A percentile compares a stretch with the other conserved stretches of the same genome.
Evolutionary conservation across 202 grass and related monocot genomes (phyloP).

Genomic region (Musa balbisiana): DNA sequence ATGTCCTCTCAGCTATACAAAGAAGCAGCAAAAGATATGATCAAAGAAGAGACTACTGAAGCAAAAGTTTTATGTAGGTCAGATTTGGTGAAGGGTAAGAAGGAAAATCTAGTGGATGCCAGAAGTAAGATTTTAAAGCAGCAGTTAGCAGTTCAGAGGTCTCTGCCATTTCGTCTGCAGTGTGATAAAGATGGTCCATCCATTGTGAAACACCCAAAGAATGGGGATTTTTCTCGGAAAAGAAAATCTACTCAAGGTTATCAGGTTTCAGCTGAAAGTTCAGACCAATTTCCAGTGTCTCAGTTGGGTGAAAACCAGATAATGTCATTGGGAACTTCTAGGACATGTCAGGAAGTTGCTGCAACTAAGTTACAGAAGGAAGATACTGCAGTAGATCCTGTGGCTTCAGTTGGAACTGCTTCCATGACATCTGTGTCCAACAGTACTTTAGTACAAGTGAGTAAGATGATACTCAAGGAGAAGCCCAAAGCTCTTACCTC

Average conservation of each 20-base stretch:
- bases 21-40: not conserved
- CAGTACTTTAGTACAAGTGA: slow-evolving; percentile 15
- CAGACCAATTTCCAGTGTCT: not conserved
- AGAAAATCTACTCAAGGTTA: slow-evolving; percentile 1
- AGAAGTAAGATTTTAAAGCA: not conserved
- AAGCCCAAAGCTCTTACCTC: slow-evolving; percentile 21
- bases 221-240: slow-evolving; percentile 1
- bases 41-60: not conserved
- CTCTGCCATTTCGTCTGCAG: not conserved
- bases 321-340: slow-evolving; percentile 2
- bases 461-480: slow-evolving; percentile 12
- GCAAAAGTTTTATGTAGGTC: not conserved
- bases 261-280: slow-evolving; percentile 13
- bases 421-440: slow-evolving; percentile 21
- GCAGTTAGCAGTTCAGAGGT: not conserved
- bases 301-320: slow-evolving; percentile 9
- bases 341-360: slow-evolving; percentile 15
- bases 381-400: slow-evolving; percentile 12
- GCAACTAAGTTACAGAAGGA: slow-evolving; percentile 9
- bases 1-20: not conserved
- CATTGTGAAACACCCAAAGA: not conserved
- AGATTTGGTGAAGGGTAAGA: not conserved
- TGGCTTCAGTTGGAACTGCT: slow-evolving; percentile 27
- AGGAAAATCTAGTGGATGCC: not conserved
- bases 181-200: not conserved